phyloP scores from a whole-genome alignment of 441 rosid species.

The Euphorbia celastroides region DNA sequence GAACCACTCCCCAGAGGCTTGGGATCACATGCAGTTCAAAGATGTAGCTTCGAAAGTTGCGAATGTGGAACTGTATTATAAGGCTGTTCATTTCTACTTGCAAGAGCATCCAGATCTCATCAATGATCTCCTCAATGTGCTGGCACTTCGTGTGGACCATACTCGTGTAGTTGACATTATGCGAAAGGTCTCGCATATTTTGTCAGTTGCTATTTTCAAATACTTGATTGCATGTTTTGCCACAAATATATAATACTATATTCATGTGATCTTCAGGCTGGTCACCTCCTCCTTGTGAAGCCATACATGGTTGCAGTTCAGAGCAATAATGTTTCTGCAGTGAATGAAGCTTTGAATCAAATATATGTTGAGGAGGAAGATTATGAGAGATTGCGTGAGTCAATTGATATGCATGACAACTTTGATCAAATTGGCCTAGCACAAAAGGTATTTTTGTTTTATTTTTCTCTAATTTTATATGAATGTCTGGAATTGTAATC shows the following conservation, averaged over 20 bases:
- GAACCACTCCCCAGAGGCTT: conserved; percentile 99
- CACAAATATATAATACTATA: not conserved
- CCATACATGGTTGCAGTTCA: conserved; percentile 99
- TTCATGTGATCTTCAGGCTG: conserved; percentile 56
- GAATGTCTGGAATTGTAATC: not conserved
- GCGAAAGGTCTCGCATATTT: conserved; percentile 63
- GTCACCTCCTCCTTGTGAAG: conserved; percentile 92
- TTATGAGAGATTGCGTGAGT: conserved; percentile 90
- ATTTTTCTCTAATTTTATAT: not conserved
- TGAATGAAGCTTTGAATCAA: conserved; percentile 91
- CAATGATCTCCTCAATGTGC: conserved; percentile 90
- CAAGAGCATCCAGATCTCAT: conserved; percentile 98
- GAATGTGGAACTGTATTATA: conserved; percentile 91
- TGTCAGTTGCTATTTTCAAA: not conserved
- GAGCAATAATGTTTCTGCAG: conserved; percentile 94
- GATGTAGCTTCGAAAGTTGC: conserved; percentile 92
- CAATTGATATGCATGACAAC: conserved; percentile 82
- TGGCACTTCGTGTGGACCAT: conserved; percentile 94
- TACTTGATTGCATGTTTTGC: not conserved
- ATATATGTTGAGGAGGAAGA: conserved; percentile 95
- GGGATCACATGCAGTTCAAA: conserved; percentile 99
- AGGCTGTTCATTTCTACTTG: conserved; percentile 98
- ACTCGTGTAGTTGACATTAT: conserved; percentile 96
- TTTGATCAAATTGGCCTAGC: conserved; percentile 90
- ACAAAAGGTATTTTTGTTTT: conserved; percentile 48